Conservation (phyloP, 1,284 basidiomycete genomes). For the Trametes versicolor region DNA sequence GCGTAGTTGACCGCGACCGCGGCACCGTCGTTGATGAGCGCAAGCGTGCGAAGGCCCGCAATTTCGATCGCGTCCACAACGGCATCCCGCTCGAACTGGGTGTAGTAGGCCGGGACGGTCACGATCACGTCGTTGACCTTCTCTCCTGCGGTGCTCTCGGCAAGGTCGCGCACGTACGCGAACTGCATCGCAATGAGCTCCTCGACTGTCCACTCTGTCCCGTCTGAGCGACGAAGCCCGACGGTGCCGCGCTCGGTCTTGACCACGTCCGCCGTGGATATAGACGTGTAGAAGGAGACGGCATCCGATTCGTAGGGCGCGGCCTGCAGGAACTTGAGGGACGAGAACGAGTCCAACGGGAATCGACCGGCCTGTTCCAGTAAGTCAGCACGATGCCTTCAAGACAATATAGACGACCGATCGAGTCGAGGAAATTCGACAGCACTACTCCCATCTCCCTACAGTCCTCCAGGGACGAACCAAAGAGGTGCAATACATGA, state of each 20-base stretch:
- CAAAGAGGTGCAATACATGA: too few species aligned
- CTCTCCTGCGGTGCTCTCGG: conserved; percentile 82
- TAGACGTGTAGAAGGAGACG: conserved; percentile 70
- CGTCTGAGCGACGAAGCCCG: conserved; percentile 63
- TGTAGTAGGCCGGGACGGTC: conserved; percentile 89
- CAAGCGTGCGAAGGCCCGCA: conserved; percentile 85
- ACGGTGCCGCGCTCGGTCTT: conserved; percentile 71
- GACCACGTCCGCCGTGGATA: conserved; percentile 69
- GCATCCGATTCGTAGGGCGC: conserved; percentile 70
- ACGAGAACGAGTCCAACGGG: conserved; percentile 89
- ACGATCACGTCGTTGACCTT: conserved; percentile 84
- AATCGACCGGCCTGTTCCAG: conserved; percentile 83
- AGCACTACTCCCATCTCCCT: too few species aligned
- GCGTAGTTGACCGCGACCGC: conserved; percentile 96
- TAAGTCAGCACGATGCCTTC: conserved; percentile 23
- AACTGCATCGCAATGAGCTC: conserved; percentile 97
- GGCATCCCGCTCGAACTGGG: conserved; percentile 88
- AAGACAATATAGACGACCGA: background rate
- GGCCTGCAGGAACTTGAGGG: conserved; percentile 89
- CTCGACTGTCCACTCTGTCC: conserved; percentile 84
- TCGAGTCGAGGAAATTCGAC: too few species aligned
- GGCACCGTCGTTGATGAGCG: conserved; percentile 93
- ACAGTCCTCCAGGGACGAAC: too few species aligned
- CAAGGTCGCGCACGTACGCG: conserved; percentile 89
- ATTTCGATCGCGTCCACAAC: conserved; percentile 93